Conservation (phyloP, 768 basidiomycete species). For the Leccinum boreale region DNA sequence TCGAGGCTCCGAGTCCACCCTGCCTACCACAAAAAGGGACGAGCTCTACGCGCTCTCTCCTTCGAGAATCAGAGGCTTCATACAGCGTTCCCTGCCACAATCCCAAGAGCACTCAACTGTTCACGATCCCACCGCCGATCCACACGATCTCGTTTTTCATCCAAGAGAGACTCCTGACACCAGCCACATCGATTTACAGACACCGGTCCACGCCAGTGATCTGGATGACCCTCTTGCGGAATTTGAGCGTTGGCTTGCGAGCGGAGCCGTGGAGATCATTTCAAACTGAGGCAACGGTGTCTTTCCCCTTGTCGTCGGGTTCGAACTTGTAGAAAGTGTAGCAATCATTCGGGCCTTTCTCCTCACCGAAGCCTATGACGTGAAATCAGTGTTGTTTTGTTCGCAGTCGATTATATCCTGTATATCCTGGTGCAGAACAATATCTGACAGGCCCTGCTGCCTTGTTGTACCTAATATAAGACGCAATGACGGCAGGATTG, state of each 20-base stretch:
- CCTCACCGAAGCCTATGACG: background rate
- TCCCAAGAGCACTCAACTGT: background rate
- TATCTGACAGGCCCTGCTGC: background rate
- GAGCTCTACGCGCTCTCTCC: constrained; percentile 18
- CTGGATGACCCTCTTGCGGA: constrained; percentile 55
- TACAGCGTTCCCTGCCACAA: constrained; percentile 4
- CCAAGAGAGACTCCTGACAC: background rate
- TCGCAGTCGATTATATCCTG: background rate
- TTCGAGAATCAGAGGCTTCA: constrained; percentile 25
- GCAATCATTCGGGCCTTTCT: background rate
- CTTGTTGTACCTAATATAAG: background rate
- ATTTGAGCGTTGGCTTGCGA: constrained; percentile 66
- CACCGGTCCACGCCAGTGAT: background rate
- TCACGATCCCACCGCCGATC: background rate
- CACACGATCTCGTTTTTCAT: background rate
- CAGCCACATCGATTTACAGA: background rate
- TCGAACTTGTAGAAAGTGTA: background rate
- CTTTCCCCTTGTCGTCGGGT: background rate
- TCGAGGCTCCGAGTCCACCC: background rate
- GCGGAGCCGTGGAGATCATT: constrained; percentile 58
- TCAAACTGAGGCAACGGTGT: constrained; percentile 13
- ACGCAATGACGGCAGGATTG: background rate
- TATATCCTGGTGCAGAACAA: background rate
- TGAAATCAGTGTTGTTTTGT: background rate
- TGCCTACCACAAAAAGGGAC: constrained; percentile 1